phyloP scores from a whole-genome alignment of 192 early-diverging fungal genomes.

The Ambispora gerdemannii region DNA sequence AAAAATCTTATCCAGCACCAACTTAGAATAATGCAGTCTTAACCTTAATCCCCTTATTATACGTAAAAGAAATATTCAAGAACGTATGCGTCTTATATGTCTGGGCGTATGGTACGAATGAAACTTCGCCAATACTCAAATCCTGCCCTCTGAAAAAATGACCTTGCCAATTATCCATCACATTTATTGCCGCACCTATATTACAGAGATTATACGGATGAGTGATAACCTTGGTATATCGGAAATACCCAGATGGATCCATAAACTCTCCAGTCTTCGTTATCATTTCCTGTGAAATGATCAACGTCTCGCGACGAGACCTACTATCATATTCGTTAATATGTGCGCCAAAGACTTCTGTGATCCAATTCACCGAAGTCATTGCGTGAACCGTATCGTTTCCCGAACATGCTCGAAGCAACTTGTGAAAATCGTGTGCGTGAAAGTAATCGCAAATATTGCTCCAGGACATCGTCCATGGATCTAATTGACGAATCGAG shows the following conservation, averaged over 20 bases:
- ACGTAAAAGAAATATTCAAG: no score
- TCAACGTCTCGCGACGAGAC: background rate
- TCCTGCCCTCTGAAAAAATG: slow-evolving; percentile 8
- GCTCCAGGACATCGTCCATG: background rate
- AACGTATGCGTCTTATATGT: background rate
- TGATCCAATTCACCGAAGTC: slow-evolving; percentile 4
- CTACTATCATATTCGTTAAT: background rate
- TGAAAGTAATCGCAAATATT: slow-evolving; percentile 5
- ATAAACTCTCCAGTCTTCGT: background rate
- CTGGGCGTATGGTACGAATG: background rate
- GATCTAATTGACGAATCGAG: no score
- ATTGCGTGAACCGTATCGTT: background rate
- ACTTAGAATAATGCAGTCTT: no score
- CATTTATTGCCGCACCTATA: background rate
- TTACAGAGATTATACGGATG: background rate
- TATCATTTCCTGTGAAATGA: background rate
- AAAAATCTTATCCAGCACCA: no score
- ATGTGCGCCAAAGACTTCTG: background rate
- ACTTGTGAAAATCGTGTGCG: slow-evolving; percentile 2
- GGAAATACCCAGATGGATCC: slow-evolving; percentile 8
- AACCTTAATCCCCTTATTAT: no score
- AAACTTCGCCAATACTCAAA: background rate
- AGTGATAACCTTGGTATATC: background rate
- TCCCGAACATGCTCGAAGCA: background rate
- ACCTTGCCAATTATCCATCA: background rate